A percentile compares a stretch with the other conserved stretches of the same genome.
These are phyloP conservation scores for Hirsutella minnesotensis DNA, from an alignment of 2,329 filamentous ascomycete species.

Conservation along the genomic window DNA sequence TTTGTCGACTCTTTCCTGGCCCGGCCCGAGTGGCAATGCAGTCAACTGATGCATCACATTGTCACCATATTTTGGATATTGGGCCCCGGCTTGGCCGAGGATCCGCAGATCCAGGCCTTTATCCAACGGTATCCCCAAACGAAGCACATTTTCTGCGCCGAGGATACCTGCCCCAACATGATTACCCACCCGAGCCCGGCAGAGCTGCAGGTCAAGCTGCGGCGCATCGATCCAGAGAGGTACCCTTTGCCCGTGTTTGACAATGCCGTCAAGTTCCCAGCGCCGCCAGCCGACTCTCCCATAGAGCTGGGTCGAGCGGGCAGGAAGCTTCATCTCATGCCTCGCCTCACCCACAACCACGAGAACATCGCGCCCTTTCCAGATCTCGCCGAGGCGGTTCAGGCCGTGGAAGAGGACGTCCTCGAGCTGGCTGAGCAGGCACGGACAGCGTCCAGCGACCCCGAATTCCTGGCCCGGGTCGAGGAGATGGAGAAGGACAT, in stretches of 20 bases:
- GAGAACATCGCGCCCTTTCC: constrained; percentile 31
- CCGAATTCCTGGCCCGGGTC: constrained; percentile 36
- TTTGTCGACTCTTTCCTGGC: constrained; percentile 60
- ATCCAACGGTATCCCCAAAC: constrained; percentile 48
- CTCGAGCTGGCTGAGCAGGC: constrained; percentile 40
- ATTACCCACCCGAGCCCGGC: constrained; percentile 58
- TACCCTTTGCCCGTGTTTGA: constrained; percentile 61
- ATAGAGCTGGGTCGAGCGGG: constrained; percentile 31
- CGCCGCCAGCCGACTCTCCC: constrained; percentile 11
- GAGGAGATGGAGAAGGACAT: constrained; percentile 49
- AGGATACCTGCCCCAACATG: constrained; percentile 64
- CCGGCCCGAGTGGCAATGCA: constrained; percentile 59
- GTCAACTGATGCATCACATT: constrained; percentile 54
- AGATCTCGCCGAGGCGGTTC: constrained; percentile 33
- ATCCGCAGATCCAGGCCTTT: constrained; percentile 55
- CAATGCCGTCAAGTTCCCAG: constrained; percentile 27
- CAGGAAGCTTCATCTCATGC: constrained; percentile 33
- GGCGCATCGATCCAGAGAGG: constrained; percentile 58
- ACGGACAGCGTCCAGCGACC: constrained; percentile 24
- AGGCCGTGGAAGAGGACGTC: constrained; percentile 29
- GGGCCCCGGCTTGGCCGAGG: constrained; percentile 51
- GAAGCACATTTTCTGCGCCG: constrained; percentile 67
- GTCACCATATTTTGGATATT: constrained; percentile 71
- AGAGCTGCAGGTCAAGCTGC: constrained; percentile 54
- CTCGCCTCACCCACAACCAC: constrained; percentile 32